Conservation (phyloP, 768 basidiomycete species). For the Macrolepiota dolichaula region DNA sequence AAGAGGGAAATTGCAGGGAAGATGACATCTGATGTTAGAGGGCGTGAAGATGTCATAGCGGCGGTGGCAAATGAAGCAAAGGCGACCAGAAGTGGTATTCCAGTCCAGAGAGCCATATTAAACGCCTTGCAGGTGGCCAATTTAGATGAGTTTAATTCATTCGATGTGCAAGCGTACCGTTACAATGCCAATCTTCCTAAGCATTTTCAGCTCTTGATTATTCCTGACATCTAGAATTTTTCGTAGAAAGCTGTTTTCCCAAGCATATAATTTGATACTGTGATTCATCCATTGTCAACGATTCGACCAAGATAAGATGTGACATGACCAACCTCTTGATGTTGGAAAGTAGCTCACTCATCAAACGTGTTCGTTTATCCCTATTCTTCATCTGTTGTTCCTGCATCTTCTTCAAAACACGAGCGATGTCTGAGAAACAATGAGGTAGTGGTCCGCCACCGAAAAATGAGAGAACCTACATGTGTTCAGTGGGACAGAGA, state of each 20-base stretch:
- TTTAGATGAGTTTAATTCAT: background rate
- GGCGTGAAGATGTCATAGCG: conserved; percentile 53
- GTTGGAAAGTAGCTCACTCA: conserved; percentile 92
- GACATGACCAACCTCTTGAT: conserved; percentile 63
- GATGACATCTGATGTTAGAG: conserved; percentile 86
- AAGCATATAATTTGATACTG: conserved; percentile 89
- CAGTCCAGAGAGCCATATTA: conserved; percentile 62
- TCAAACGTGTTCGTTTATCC: conserved; percentile 77
- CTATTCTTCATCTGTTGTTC: conserved; percentile 92
- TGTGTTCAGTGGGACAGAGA: conserved; percentile 76
- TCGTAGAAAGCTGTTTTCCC: conserved; percentile 89
- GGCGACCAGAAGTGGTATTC: conserved; percentile 72
- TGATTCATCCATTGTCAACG: background rate
- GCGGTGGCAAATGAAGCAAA: conserved; percentile 82
- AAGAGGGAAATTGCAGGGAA: conserved; percentile 95
- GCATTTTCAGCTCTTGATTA: conserved; percentile 75
- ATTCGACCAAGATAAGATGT: background rate
- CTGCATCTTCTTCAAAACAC: conserved; percentile 71
- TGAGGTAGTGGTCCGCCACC: conserved; percentile 2
- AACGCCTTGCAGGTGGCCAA: conserved; percentile 37
- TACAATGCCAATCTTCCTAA: conserved; percentile 77
- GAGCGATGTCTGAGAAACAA: conserved; percentile 48
- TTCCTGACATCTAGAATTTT: conserved; percentile 80
- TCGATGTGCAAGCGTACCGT: conserved; percentile 44
- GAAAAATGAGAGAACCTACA: conserved; percentile 22